These are phyloP conservation scores for Leucoagaricus sp. DNA, from an alignment of 1,284 basidiomycete genomes.

Conservation along the genomic window DNA sequence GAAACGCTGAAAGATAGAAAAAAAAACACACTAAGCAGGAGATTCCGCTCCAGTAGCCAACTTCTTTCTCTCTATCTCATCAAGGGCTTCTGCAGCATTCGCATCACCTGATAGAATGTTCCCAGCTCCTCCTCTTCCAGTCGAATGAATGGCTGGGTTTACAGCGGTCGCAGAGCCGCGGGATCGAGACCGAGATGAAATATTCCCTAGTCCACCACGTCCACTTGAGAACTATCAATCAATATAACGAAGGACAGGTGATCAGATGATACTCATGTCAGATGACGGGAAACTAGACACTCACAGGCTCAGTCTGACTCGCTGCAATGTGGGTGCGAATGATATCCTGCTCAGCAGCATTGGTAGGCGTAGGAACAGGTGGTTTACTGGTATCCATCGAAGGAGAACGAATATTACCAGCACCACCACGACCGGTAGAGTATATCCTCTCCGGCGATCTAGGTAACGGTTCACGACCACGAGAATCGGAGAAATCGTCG, in stretches of 20 bases:
- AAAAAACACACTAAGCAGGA: constrained; percentile 41
- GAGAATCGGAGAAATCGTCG: constrained; percentile 47
- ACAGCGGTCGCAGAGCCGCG: constrained; percentile 24
- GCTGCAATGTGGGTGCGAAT: constrained; percentile 43
- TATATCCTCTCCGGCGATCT: constrained; percentile 45
- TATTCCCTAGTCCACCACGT: constrained; percentile 63
- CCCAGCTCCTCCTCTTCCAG: constrained; percentile 69
- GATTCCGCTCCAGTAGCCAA: not conserved
- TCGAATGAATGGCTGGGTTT: constrained; percentile 40
- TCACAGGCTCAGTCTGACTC: constrained; percentile 35
- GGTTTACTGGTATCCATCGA: constrained; percentile 50
- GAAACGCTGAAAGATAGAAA: not conserved
- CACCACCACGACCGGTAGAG: constrained; percentile 75
- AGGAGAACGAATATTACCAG: constrained; percentile 76
- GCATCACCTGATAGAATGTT: constrained; percentile 49
- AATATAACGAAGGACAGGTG: not conserved
- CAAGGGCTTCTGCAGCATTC: constrained; percentile 30
- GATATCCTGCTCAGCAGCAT: constrained; percentile 44
- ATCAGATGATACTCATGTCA: not conserved
- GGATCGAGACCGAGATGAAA: constrained; percentile 39
- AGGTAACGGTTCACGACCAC: constrained; percentile 56
- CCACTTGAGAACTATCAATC: constrained; percentile 53
- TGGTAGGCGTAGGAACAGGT: constrained; percentile 31
- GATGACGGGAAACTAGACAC: constrained; percentile 20
- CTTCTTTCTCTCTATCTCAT: constrained; percentile 47